Base-by-base conservation (phyloP, 768 basidiomycete species). In the Auriscalpium orientale region DNA sequence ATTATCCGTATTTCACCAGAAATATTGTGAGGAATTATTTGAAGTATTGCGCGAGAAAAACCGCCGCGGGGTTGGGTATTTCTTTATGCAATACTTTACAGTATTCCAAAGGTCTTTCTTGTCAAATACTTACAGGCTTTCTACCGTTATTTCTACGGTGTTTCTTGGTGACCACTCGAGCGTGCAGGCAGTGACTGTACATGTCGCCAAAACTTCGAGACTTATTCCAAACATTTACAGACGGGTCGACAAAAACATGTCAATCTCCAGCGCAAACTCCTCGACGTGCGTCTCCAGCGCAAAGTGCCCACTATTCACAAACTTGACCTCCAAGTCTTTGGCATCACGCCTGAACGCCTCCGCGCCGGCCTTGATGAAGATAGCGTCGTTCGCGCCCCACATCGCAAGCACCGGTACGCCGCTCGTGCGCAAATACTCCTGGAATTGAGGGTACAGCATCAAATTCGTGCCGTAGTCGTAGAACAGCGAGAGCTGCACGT, bases 241-340 rank as follows among this genome's bases (percentile, higher is more conserved):
- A 28, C 28, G 28, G 28, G 28, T 46, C 34, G 51, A 54, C 56
- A 60, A 57, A 36, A 60, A 60, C 59, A 46, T 46, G 21, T 57
- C 48, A 8, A 60, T 60, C 56, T 50, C 43, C 48, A 54, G 37
- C 0, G 59, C 56, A 47, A 38, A 57, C n/a, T 67, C 70, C 60
- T 76, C 77, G n/a, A 52, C 56, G 16, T 58, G 56, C 33, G 59
- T 60, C 38, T 60, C 56, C 56, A 76, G 59, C n/a, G 73, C 68
- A 56, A 80, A 80, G 62, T 80, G 79, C 0, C 76, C 75, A 18
- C 69, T 74, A 48, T 79, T 73, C 35, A 79, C 59, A 20, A 75
- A 63, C 46, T 69, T 50, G 5, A 78, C 69, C 64, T 74, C 63
- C 2, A 72, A 71, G 4, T 76, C 60, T 18, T 67, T 66, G 43